Evolutionary conservation across 139 green algal species (phyloP).

Genomic region (Choricystis sp.): DNA sequence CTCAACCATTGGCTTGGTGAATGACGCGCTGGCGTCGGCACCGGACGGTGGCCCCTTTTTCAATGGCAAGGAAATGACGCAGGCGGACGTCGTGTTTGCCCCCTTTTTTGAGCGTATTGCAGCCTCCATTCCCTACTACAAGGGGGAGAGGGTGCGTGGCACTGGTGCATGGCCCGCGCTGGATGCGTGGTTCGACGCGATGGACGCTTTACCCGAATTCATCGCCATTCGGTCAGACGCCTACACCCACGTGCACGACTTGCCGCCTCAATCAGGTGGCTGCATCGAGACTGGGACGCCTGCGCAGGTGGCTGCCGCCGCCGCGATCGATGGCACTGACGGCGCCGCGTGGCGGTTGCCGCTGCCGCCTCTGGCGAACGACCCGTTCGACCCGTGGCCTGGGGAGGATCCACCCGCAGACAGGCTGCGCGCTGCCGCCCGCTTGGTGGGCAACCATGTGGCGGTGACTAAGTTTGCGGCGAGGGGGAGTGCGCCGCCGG

Average conservation of each 20-base stretch:
- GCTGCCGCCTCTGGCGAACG: slow-evolving; percentile 37
- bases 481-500: slow-evolving; percentile 42
- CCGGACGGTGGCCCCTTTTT: slow-evolving; percentile 66
- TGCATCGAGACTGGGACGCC: slow-evolving; percentile 23
- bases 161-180: slow-evolving; percentile 20
- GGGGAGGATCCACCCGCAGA: slow-evolving; percentile 45
- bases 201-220: slow-evolving; percentile 76
- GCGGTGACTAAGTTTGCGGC: slow-evolving; percentile 63
- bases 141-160: slow-evolving; percentile 34
- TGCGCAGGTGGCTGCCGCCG: slow-evolving; percentile 26
- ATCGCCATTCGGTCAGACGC: slow-evolving; percentile 68
- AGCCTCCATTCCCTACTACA: slow-evolving; percentile 76
- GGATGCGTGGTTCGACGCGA: slow-evolving; percentile 73
- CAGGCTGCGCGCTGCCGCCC: slow-evolving; percentile 35
- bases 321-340: slow-evolving; percentile 57
- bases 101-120: slow-evolving; percentile 87
- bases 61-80: slow-evolving; percentile 48
- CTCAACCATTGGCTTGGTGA: slow-evolving; percentile 41
- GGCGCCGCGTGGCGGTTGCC: slow-evolving; percentile 60
- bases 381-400: slow-evolving; percentile 40
- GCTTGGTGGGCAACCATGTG: slow-evolving; percentile 51
- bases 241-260: slow-evolving; percentile 81
- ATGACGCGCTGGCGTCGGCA: slow-evolving; percentile 19
- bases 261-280: slow-evolving; percentile 86
- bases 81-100: slow-evolving; percentile 68